Evolutionary conservation across 495 filamentous ascomycete genomes (phyloP), one percentile per base, ranked within the genome.

Genomic region (Penicillium ochrochloron): DNA sequence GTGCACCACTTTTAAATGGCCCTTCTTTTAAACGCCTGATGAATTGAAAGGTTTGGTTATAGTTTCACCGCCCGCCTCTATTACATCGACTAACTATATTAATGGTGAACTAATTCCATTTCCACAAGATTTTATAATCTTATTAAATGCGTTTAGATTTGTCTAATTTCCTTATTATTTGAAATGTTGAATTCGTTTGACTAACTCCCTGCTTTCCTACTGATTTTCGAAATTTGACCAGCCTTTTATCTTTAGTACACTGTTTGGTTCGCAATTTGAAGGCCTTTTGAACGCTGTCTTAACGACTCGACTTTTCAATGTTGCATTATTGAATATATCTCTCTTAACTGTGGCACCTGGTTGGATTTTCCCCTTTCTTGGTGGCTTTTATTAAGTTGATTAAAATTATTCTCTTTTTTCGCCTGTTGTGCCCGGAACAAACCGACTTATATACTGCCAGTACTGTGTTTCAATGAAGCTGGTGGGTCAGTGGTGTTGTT

Each of bases 51-150:
- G 41, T n/a, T 44, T 44, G 41, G 41, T 44, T n/a, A 19, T 2
- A 44, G 41, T 44, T 44, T 44, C 41, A 7, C 41, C 41, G 17
- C 15, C 41, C n/a, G 17, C 41, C 19, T 44, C 19, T 5, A 44
- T 44, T n/a, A 44, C 41, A n/a, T 44, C 41, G 41, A 44, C 41
- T 6, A 44, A 44, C 41, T n/a, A 44, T n/a, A 44, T 44, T 44
- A 44, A 44, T 44, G 41, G 41, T 44, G 41, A 44, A 44, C 41
- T 44, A 44, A 44, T 44, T 44, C 41, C 41, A 44, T 44, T 44
- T 44, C 41, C 41, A 19, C 17, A 44, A 44, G 3, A 44, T 44
- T 44, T 44, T 44, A 19, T 44, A 4, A 44, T 19, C 19, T 44
- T 44, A 19, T 44, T 44, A 44, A 44, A 19, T 19, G 41, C 41